These are phyloP conservation scores for Pythium plurisporium DNA, from an alignment of 352 stramenopile species.

Conservation along the genomic window DNA sequence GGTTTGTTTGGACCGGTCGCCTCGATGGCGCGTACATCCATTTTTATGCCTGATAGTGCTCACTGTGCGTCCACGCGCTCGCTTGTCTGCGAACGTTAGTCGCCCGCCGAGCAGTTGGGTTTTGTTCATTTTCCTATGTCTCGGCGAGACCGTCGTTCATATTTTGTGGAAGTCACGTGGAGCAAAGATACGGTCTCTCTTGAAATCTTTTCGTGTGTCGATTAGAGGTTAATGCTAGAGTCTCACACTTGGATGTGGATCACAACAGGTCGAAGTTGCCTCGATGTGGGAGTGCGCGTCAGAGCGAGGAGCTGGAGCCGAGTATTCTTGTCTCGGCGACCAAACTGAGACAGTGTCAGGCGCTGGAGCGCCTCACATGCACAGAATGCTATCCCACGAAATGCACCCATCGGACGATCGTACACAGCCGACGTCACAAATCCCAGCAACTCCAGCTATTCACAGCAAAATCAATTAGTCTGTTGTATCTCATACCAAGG, in stretches of 20 bases:
- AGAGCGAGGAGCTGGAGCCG: conserved; percentile 31
- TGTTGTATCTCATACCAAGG: background rate
- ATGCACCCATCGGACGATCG: conserved; percentile 62
- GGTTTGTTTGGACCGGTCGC: too few relatives aligned
- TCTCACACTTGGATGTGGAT: conserved; percentile 15
- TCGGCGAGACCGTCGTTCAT: conserved; percentile 18
- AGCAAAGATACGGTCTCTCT: conserved; percentile 7
- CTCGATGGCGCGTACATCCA: background rate
- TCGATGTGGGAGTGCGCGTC: conserved; percentile 36
- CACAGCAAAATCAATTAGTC: background rate
- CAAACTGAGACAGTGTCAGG: conserved; percentile 31
- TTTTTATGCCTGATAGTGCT: background rate
- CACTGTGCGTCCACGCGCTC: background rate
- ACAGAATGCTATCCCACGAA: conserved; percentile 62
- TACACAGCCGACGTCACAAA: conserved; percentile 78
- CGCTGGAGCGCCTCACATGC: conserved; percentile 57
- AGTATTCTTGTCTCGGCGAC: background rate
- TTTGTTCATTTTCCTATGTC: conserved; percentile 19
- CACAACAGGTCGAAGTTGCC: conserved; percentile 47
- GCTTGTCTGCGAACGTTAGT: background rate
- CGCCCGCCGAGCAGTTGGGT: conserved; percentile 10
- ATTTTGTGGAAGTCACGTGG: conserved; percentile 27
- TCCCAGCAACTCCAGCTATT: conserved; percentile 34
- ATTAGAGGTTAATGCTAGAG: background rate
- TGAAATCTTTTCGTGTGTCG: background rate